Evolutionary conservation across 768 basidiomycete species (phyloP).

Genomic region (Pisolithus tinctorius): DNA sequence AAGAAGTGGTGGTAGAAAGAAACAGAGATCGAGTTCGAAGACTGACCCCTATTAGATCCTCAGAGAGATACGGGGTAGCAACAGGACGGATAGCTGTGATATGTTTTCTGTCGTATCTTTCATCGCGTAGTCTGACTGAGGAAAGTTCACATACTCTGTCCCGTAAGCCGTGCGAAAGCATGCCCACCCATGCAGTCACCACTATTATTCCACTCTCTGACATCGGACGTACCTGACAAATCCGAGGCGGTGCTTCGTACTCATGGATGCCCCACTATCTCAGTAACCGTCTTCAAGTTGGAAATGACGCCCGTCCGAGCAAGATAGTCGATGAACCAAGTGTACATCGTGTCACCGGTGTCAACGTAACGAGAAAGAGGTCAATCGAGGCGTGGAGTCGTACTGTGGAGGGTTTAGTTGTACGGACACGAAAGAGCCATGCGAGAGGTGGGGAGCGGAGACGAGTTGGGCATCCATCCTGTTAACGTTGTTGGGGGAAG

Average conservation of each 20-base stretch:
- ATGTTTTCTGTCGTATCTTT: too few species aligned
- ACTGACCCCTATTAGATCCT: too few species aligned
- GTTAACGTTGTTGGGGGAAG: conserved; percentile 69
- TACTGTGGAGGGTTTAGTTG: conserved; percentile 25
- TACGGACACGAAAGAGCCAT: not conserved
- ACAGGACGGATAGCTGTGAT: too few species aligned
- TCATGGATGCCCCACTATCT: conserved; percentile 45
- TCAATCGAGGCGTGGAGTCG: conserved; percentile 66
- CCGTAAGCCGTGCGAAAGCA: too few species aligned
- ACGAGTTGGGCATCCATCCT: conserved; percentile 50
- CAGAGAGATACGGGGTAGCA: too few species aligned
- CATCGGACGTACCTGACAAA: conserved; percentile 37
- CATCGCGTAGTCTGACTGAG: too few species aligned
- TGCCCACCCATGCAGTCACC: too few species aligned
- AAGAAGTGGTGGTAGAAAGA: too few species aligned
- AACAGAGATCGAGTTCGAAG: too few species aligned
- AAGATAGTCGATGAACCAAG: conserved; percentile 36
- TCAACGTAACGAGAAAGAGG: conserved; percentile 74
- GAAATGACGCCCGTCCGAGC: conserved; percentile 50
- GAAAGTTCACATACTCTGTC: too few species aligned
- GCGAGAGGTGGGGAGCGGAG: conserved; percentile 12
- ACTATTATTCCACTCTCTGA: conserved; percentile 35
- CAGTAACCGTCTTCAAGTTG: conserved; percentile 53
- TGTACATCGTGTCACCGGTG: conserved; percentile 38
- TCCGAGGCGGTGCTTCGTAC: conserved; percentile 49